Evolutionary conservation across 345 rosid species (phyloP).

Genomic region (Salix koriyanagi): DNA sequence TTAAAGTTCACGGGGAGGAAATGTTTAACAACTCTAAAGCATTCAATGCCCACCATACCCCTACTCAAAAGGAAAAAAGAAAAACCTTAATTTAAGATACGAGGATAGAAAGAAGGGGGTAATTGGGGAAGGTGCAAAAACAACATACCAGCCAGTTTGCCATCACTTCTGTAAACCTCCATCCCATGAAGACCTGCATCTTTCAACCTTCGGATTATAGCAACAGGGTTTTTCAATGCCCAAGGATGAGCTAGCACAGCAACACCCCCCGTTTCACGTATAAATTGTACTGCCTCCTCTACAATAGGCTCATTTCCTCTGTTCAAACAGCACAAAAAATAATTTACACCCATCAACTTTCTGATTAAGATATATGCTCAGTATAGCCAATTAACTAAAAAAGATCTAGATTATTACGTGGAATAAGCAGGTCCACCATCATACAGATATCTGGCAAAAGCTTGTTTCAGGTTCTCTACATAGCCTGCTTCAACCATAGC

Average conservation of each 20-base stretch:
- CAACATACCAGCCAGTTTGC: slow-evolving; percentile 60
- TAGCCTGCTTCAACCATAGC: slow-evolving; percentile 93
- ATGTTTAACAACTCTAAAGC: background rate
- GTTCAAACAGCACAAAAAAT: slow-evolving; percentile 17
- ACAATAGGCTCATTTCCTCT: slow-evolving; percentile 87
- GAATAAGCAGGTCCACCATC: slow-evolving; percentile 97
- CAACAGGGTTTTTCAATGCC: slow-evolving; percentile 74
- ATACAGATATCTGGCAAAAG: slow-evolving; percentile 70
- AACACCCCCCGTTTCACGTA: slow-evolving; percentile 76
- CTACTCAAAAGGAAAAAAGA: background rate
- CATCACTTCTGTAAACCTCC: slow-evolving; percentile 87
- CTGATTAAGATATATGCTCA: background rate
- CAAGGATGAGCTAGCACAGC: slow-evolving; percentile 99
- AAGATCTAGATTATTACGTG: slow-evolving; percentile 37
- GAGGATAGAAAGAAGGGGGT: background rate
- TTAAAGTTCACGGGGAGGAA: background rate
- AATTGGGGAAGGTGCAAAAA: background rate
- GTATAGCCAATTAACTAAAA: background rate
- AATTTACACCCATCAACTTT: background rate
- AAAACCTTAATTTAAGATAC: background rate
- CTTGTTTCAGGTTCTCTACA: slow-evolving; percentile 81
- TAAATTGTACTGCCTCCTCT: slow-evolving; percentile 70
- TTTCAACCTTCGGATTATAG: slow-evolving; percentile 56
- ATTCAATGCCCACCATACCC: background rate
- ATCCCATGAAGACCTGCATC: slow-evolving; percentile 87